Conservation (phyloP, 2,329 filamentous ascomycete species). For the Arthrobotrys conoides region DNA sequence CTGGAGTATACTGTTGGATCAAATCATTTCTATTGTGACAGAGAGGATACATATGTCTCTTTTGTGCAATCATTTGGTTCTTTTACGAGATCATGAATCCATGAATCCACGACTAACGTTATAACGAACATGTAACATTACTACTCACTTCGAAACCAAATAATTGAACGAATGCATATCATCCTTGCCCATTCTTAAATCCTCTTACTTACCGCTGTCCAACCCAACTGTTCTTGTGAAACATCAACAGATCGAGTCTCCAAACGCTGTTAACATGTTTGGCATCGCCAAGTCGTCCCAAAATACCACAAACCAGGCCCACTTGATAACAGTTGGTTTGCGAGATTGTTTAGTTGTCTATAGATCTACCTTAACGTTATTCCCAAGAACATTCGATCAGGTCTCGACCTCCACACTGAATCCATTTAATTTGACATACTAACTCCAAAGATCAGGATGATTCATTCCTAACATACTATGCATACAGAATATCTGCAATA, state of each 20-base stretch:
- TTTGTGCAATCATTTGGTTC: neutral
- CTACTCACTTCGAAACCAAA: neutral
- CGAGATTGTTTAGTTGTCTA: no score
- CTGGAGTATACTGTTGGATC: neutral
- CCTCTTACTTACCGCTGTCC: neutral
- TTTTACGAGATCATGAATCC: neutral
- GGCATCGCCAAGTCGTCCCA: neutral
- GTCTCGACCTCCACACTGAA: neutral
- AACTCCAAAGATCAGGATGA: constrained; percentile 14
- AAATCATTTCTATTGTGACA: neutral
- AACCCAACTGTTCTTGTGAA: neutral
- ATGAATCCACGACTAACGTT: neutral
- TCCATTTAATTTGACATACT: neutral
- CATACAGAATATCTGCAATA: neutral
- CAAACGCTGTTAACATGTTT: neutral
- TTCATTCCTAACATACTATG: constrained; percentile 3
- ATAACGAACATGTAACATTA: constrained; percentile 7
- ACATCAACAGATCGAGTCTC: no score
- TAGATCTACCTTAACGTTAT: constrained; percentile 6
- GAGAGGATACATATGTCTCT: neutral
- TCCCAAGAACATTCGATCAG: neutral
- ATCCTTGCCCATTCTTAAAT: neutral
- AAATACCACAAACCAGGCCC: constrained; percentile 18
- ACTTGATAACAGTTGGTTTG: no score
- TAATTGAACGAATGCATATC: neutral